Evolutionary conservation across 192 early-diverging fungal species (phyloP), one percentile per base, ranked within the genome.

Genomic region (Entomortierella chlamydospora): DNA sequence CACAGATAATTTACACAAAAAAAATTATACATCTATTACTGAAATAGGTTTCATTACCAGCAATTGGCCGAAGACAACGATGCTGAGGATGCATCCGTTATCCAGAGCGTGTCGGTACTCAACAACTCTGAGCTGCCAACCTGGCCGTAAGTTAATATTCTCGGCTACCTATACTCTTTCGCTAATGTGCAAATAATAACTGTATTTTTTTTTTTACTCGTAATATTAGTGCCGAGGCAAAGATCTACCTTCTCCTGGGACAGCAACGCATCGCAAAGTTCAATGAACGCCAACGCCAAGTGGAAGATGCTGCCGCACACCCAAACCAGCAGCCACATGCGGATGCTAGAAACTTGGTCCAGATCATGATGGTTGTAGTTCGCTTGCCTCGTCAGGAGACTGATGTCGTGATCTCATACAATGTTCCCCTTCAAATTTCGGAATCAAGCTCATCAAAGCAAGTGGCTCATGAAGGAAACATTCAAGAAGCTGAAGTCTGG

Each of bases 61-160:
- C 89, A 96, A 55, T 70, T 98, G 28, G 93, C 92, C 9, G 86
- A 87, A 15, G 87, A 91, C 73, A 98, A 98, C 68, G 88, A 94
- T 30, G 90, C 94, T 6, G 81, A 88, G 50, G 33, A 53, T n/a
- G 55, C 74, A 13, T 83, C 87, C 41, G 67, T 81, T 12, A 56
- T 84, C 28, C 83, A 84, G 30, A 70, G 72, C 55, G 84, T 83
- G 26, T 83, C 85, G 5, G 42, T 73, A 17, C 54, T 88, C 7
- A 64, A 62, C 28, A 74, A 81, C n/a, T 59, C 72, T 5, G 83
- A 80, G 49, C 57, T 82, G 20, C 90, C 90, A 13, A 43, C 57
- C n/a, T 65, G 91, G 51, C 86, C 88, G 89, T 90, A 87, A 85
- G 89, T 53, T 51, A 37, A 7, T 37, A n/a, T n/a, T n/a, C n/a